These are phyloP conservation scores for Pseudozyma thailandica DNA, from an alignment of 1,284 basidiomycete genomes.

Conservation along the genomic window DNA sequence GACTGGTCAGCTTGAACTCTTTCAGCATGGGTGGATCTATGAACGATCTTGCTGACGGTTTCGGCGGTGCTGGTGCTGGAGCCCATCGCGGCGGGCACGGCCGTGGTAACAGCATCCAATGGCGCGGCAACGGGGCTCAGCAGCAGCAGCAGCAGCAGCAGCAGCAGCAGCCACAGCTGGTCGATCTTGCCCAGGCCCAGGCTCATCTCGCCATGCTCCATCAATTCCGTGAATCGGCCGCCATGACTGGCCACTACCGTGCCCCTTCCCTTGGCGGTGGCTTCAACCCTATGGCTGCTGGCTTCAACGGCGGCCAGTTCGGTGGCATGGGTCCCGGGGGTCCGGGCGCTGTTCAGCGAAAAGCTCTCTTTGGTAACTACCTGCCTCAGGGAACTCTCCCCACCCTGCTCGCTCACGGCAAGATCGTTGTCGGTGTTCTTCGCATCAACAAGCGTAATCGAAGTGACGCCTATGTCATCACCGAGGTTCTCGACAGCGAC, in stretches of 20 bases:
- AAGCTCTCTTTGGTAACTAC: constrained; percentile 98
- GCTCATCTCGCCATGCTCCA: constrained; percentile 95
- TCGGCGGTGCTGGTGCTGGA: constrained; percentile 51
- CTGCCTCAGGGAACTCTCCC: constrained; percentile 97
- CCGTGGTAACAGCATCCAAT: constrained; percentile 46
- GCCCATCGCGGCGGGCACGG: constrained; percentile 41
- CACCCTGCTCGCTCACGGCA: constrained; percentile 95
- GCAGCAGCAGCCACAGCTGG: constrained; percentile 25
- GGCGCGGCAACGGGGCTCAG: constrained; percentile 50
- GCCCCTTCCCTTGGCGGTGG: constrained; percentile 98
- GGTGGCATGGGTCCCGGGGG: constrained; percentile 72
- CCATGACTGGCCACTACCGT: constrained; percentile 91
- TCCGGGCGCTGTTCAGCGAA: constrained; percentile 81
- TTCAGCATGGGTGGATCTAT: constrained; percentile 49
- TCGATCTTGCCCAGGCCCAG: constrained; percentile 72
- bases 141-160: constrained; percentile 25
- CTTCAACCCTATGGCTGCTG: constrained; percentile 81
- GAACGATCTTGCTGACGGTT: constrained; percentile 62
- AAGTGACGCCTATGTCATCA: constrained; percentile 99
- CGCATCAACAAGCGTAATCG: constrained; percentile 99
- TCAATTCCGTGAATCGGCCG: constrained; percentile 79
- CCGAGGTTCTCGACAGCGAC: constrained; percentile 96
- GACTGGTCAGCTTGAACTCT: constrained; percentile 56
- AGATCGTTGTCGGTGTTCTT: constrained; percentile 95
- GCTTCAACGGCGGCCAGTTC: constrained; percentile 36